Conservation (phyloP, 2,329 filamentous ascomycete genomes). For the Neofusicoccum umdonicola region DNA sequence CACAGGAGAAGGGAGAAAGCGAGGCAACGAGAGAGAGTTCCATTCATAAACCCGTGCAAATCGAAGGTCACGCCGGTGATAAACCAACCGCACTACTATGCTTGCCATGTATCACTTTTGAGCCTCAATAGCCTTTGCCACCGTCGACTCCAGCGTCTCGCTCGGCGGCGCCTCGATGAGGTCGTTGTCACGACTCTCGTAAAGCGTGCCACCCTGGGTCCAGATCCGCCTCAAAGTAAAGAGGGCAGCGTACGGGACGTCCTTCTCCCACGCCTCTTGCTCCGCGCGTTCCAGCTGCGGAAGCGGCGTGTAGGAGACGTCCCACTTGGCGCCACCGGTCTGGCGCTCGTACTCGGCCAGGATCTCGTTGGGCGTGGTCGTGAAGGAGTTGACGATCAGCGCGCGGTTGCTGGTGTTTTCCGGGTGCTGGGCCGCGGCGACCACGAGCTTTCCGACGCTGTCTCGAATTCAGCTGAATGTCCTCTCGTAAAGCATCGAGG, state of each 20-base stretch:
- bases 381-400: conserved; percentile 70
- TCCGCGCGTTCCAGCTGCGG: conserved; percentile 57
- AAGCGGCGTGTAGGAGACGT: conserved; percentile 53
- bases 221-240: conserved; percentile 68
- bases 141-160: background rate
- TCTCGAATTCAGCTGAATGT: background rate
- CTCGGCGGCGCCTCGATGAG: background rate
- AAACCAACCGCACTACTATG: background rate
- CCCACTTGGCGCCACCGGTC: conserved; percentile 54
- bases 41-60: background rate
- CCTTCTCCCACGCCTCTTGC: conserved; percentile 56
- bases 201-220: conserved; percentile 69
- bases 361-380: conserved; percentile 61
- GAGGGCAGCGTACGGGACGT: conserved; percentile 51
- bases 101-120: background rate
- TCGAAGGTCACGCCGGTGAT: background rate
- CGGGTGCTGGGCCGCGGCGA: conserved; percentile 60
- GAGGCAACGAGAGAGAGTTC: background rate
- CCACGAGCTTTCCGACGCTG: conserved; percentile 66
- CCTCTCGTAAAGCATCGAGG: background rate
- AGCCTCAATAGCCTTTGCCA: background rate
- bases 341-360: conserved; percentile 67
- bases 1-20: no score
- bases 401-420: conserved; percentile 54
- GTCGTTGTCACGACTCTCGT: conserved; percentile 57